phyloP scores from a whole-genome alignment of 2,329 filamentous ascomycete genomes.

The Acarospora socialis region DNA sequence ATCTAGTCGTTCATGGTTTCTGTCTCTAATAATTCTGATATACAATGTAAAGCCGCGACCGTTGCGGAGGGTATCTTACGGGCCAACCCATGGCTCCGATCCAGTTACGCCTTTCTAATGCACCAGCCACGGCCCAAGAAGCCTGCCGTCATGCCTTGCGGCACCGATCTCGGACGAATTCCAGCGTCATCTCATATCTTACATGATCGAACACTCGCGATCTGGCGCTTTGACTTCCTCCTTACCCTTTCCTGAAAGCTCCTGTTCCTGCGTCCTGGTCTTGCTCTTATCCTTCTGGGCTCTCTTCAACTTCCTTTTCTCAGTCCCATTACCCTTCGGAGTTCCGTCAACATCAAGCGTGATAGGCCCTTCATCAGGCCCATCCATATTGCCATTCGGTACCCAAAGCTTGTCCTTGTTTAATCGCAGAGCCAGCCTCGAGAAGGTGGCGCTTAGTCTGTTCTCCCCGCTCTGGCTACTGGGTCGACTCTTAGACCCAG shows the following conservation, averaged over 20 bases:
- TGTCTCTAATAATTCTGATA: too few relatives aligned
- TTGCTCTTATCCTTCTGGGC: conserved; percentile 24
- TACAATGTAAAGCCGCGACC: too few relatives aligned
- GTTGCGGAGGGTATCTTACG: too few relatives aligned
- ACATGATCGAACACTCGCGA: conserved; percentile 31
- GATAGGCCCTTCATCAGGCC: not conserved
- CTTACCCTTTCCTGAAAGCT: conserved; percentile 11
- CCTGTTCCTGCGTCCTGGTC: conserved; percentile 13
- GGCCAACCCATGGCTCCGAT: too few relatives aligned
- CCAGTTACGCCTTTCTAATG: too few relatives aligned
- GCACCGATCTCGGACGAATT: too few relatives aligned
- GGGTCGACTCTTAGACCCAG: conserved; percentile 23
- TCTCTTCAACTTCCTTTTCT: conserved; percentile 19
- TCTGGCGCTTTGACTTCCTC: conserved; percentile 22
- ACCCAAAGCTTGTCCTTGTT: conserved; percentile 6
- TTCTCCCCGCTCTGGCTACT: conserved; percentile 24
- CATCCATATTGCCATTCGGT: not conserved
- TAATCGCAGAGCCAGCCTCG: conserved; percentile 20
- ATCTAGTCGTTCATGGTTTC: too few relatives aligned
- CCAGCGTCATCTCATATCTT: conserved; percentile 8
- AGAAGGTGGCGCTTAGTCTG: conserved; percentile 23
- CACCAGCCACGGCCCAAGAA: too few relatives aligned
- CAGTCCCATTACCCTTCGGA: conserved; percentile 3
- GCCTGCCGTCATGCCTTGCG: too few relatives aligned
- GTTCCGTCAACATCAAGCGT: not conserved